These are phyloP conservation scores for Paramarasmius palmivorus DNA, from an alignment of 1,284 basidiomycete genomes.

Conservation along the genomic window DNA sequence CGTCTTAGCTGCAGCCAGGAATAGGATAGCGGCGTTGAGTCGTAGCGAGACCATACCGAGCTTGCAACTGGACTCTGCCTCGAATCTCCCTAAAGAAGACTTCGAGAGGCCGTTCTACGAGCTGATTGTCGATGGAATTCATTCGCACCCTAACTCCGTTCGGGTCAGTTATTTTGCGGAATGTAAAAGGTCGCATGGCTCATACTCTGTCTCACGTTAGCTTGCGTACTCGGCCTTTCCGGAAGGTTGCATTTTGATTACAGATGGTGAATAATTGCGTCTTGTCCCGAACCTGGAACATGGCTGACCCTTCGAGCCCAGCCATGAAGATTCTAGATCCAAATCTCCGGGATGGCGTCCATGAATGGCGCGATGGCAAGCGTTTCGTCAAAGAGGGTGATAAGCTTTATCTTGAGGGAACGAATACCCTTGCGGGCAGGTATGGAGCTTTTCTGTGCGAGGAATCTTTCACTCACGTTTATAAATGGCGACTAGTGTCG, in stretches of 20 bases:
- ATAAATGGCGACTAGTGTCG: slow-evolving; percentile 20
- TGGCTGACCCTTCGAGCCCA: slow-evolving; percentile 26
- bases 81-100: slow-evolving; percentile 30
- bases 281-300: neutral
- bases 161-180: slow-evolving; percentile 49
- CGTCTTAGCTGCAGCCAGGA: slow-evolving; percentile 21
- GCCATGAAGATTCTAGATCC: slow-evolving; percentile 90
- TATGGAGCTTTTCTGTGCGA: slow-evolving; percentile 25
- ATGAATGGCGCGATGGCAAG: slow-evolving; percentile 84
- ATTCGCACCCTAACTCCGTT: slow-evolving; percentile 89
- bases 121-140: slow-evolving; percentile 89
- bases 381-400: slow-evolving; percentile 81
- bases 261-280: slow-evolving; percentile 64
- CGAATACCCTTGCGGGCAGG: slow-evolving; percentile 87
- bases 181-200: neutral
- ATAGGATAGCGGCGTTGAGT: slow-evolving; percentile 1
- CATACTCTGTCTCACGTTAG: slow-evolving; percentile 35
- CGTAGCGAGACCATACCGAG: slow-evolving; percentile 26
- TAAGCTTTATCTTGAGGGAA: slow-evolving; percentile 81
- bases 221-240: slow-evolving; percentile 83
- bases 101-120: slow-evolving; percentile 83
- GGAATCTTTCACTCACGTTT: slow-evolving; percentile 5
- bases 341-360: slow-evolving; percentile 77
- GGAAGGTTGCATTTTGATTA: slow-evolving; percentile 85
- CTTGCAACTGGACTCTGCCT: slow-evolving; percentile 8